Evolutionary conservation across 2,329 filamentous ascomycete genomes (phyloP), one percentile per base, ranked within the genome.

Genomic region (Aphanoascus verrucosus): DNA sequence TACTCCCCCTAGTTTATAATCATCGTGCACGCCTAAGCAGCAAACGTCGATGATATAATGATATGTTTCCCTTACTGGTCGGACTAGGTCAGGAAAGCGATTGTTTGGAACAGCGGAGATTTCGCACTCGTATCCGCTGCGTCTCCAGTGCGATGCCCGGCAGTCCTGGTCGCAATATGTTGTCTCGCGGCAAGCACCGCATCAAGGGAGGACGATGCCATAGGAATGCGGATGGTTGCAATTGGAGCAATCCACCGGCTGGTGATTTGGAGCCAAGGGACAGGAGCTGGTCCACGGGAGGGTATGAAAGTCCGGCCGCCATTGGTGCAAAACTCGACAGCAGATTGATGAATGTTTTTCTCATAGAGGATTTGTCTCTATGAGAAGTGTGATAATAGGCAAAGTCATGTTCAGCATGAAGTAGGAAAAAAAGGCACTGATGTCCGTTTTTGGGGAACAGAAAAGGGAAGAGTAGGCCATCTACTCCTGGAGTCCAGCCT

Each of bases 121-220:
- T 48, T 60, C n/a, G 32, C 51, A 49, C 5, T 14, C 34, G 49
- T 52, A 43, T 31, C 46, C 37, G 2, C 14, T 23, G 31, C 14
- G 15, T 57, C 75, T 75, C 74, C 74, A 80, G 60, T 79, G 69
- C 1, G 63, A 60, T 57, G 73, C 76, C 61, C 80, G 73, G 64
- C 77, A 80, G 35, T 73, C 69, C 20, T 67, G 67, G 41, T 74
- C 75, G 68, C 77, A 81, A 64, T 80, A 80, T 23, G 58, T 64
- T 0, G 69, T 66, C 0, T 58, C 58, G n/a, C 65, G 67, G 69
- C 77, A 79, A 57, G 72, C 74, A n/a, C 71, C 69, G 61, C 76
- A 79, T 49, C 63, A 56, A 56, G 56, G 59, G 28, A 62, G 49
- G 14, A 11, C 12, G 6, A 4, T 12, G 14, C n/a, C 43, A 20